Percentiles rank a stretch among this genome's conserved stretches.
These are phyloP conservation scores for Xerocomellus intermedius DNA, from an alignment of 768 basidiomycete genomes.

Conservation along the genomic window DNA sequence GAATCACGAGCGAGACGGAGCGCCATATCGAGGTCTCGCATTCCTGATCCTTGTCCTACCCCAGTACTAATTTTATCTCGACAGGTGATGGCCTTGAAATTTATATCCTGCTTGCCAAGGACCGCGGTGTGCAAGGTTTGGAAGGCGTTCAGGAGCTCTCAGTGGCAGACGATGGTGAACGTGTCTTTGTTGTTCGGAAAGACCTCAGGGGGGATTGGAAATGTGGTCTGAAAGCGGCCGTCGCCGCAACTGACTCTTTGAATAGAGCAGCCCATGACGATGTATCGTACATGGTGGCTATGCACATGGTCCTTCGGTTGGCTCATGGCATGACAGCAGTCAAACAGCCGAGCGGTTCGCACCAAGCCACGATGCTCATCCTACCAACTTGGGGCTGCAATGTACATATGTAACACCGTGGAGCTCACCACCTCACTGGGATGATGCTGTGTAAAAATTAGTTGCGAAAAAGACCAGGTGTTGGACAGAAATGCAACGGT, in stretches of 20 bases:
- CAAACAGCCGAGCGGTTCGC: too few relatives aligned
- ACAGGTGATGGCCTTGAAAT: slow-evolving; percentile 92
- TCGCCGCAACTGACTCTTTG: background rate
- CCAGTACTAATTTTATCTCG: slow-evolving; percentile 3
- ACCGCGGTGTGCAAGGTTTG: slow-evolving; percentile 57
- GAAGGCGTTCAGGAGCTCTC: slow-evolving; percentile 67
- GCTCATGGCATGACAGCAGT: too few relatives aligned
- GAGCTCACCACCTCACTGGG: too few relatives aligned
- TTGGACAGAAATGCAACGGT: slow-evolving; percentile 7
- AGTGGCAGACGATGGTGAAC: slow-evolving; percentile 60
- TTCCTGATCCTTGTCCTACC: slow-evolving; percentile 5
- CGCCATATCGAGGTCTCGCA: slow-evolving; percentile 88
- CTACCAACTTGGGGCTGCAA: too few relatives aligned
- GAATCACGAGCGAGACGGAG: slow-evolving; percentile 89
- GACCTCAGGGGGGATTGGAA: slow-evolving; percentile 81
- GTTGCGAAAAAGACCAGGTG: background rate
- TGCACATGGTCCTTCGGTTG: too few relatives aligned
- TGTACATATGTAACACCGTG: too few relatives aligned
- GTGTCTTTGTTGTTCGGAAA: slow-evolving; percentile 68
- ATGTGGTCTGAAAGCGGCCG: background rate
- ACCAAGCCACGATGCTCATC: too few relatives aligned
- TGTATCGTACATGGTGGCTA: background rate
- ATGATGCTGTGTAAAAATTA: background rate
- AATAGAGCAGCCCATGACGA: background rate
- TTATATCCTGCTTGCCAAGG: slow-evolving; percentile 77